phyloP scores from a whole-genome alignment of 345 rosid genomes.

The Euphorbia tirucalli region DNA sequence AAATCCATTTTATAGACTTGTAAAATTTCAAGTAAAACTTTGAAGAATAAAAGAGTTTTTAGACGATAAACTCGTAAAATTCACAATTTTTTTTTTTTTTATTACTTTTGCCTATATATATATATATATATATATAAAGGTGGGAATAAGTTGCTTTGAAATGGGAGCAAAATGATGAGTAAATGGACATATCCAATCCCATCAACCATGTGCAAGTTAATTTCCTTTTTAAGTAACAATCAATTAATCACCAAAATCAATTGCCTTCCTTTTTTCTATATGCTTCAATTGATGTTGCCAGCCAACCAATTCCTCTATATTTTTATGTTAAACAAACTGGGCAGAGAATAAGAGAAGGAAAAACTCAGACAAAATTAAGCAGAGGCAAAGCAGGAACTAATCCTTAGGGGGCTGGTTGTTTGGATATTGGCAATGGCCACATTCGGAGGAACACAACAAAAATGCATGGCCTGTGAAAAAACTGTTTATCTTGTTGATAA shows the following conservation, averaged over 20 bases:
- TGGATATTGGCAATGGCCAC: conserved; percentile 28
- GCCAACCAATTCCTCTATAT: background rate
- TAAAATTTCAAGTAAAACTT: no score
- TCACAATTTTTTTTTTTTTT: no score
- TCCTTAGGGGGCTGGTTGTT: background rate
- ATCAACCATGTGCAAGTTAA: conserved; percentile 20
- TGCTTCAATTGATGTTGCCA: background rate
- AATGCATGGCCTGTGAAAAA: conserved; percentile 57
- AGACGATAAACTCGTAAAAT: no score
- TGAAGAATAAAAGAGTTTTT: no score
- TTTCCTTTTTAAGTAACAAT: conserved; percentile 20
- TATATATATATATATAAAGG: no score
- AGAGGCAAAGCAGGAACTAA: background rate
- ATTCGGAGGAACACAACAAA: conserved; percentile 50
- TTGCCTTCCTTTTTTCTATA: background rate
- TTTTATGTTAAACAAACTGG: background rate
- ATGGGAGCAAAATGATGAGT: conserved; percentile 30
- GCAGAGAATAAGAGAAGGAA: background rate
- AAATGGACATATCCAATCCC: conserved; percentile 9
- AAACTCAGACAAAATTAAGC: background rate
- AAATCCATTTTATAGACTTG: no score
- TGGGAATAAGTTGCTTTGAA: conserved; percentile 32
- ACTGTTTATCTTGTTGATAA: conserved; percentile 65
- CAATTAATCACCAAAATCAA: conserved; percentile 28
- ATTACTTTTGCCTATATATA: no score